These are phyloP conservation scores for Plectosphaerella cucumerina DNA, from an alignment of 2,329 filamentous ascomycete genomes.

Conservation along the genomic window DNA sequence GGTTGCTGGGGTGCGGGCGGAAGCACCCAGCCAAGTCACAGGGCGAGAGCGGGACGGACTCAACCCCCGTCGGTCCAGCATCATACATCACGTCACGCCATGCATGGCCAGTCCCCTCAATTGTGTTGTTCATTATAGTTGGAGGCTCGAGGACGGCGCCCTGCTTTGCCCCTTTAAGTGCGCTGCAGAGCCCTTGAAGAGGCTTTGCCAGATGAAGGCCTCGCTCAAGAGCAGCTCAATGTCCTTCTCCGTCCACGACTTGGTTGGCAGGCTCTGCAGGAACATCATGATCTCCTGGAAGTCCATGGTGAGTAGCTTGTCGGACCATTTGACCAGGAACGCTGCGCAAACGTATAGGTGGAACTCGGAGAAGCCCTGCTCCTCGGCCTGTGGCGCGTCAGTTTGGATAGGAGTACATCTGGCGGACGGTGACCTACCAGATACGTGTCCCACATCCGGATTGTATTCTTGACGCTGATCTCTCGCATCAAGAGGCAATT, in stretches of 20 bases:
- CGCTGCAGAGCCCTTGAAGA: constrained; percentile 91
- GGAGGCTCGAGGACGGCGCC: constrained; percentile 34
- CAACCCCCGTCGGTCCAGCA: too few relatives aligned
- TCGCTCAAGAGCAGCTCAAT: constrained; percentile 94
- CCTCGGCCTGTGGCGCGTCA: constrained; percentile 67
- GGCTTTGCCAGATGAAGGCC: constrained; percentile 97
- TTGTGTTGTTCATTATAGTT: constrained; percentile 17
- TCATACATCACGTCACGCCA: too few relatives aligned
- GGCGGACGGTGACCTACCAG: constrained; percentile 62
- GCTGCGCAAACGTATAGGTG: constrained; percentile 98
- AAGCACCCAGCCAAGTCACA: too few relatives aligned
- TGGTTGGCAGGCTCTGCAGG: constrained; percentile 86
- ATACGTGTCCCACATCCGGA: constrained; percentile 99
- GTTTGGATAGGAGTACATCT: background rate
- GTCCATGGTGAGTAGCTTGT: constrained; percentile 93
- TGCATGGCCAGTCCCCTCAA: background rate
- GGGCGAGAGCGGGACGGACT: too few relatives aligned
- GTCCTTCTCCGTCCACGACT: constrained; percentile 95
- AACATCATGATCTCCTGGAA: constrained; percentile 99
- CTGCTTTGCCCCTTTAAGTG: constrained; percentile 63
- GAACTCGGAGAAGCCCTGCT: constrained; percentile 97
- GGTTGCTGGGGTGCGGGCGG: too few relatives aligned
- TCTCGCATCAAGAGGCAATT: constrained; percentile 98
- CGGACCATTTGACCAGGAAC: constrained; percentile 97
- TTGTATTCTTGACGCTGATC: constrained; percentile 92